Evolutionary conservation across 75 land plant species (phyloP), one percentile per base, ranked within the genome.

Genomic region (Azolla pinnata): DNA sequence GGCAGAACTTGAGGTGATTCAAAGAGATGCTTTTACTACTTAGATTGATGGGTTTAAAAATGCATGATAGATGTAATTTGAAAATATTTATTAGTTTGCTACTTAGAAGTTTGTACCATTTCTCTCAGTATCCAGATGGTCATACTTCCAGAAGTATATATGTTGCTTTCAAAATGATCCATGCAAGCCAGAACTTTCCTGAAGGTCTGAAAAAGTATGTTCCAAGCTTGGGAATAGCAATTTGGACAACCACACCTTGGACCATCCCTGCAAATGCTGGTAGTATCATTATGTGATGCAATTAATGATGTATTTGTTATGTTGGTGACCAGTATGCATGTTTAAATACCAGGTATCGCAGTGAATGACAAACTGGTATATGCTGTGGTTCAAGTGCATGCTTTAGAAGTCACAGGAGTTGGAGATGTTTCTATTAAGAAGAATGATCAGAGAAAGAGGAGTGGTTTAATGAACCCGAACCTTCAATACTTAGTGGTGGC

Each of bases 201-300:
- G 72, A 60, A n/a, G 67, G 61, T 54, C 60, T 95, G 53, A 67
- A 79, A 49, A 77, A 73, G 5, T 72, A 73, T 71, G 54, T 83
- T 49, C 90, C 96, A 18, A 54, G 73, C 63, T 63, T 89, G 55
- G 75, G 68, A 56, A 52, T 95, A 60, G 91, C 97, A 55, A 80
- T 95, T 35, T 95, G 99, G 99, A 95, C 99, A 16, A 95, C 99
- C 50, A 95, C 99, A 19, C 99, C 99, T 14, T 95, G 99, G 99
- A 95, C 99, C 20, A 77, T 95, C 47, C 99, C 97, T 55, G 96
- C 80, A 44, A 95, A 95, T 83, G 85, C 90, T 60, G 98, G 98
- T 92, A 63, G 69, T 61, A n/a, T n/a, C n/a, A n/a, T n/a, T n/a
- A n/a, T n/a, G n/a, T n/a, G n/a, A n/a, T n/a, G n/a, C n/a, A n/a